Conservation (phyloP, 2,329 filamentous ascomycete genomes). For the Cladobotryum mycophilum region DNA sequence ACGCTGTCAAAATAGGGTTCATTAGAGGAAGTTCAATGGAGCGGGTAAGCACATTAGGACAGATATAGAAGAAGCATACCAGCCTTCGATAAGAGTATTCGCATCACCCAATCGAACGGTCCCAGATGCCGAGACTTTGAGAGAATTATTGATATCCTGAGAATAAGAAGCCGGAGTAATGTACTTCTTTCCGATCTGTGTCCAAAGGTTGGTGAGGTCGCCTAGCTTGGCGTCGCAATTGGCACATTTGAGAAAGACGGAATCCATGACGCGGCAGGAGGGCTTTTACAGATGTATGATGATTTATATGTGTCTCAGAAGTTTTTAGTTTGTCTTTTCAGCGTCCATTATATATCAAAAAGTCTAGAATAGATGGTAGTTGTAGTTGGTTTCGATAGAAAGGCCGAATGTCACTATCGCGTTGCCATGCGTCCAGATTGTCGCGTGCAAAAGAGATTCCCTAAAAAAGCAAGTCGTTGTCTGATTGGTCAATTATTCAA, state of each 20-base stretch:
- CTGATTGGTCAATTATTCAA: too few relatives aligned
- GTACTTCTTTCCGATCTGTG: slow-evolving; percentile 34
- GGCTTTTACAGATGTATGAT: too few relatives aligned
- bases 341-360: too few relatives aligned
- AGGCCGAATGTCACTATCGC: too few relatives aligned
- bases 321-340: too few relatives aligned
- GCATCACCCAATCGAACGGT: slow-evolving; percentile 24
- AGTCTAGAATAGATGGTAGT: too few relatives aligned
- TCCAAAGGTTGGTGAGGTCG: slow-evolving; percentile 32
- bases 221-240: slow-evolving; percentile 26
- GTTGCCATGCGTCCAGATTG: too few relatives aligned
- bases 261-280: slow-evolving; percentile 26
- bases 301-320: too few relatives aligned
- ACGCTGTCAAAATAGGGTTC: slow-evolving; percentile 19
- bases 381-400: too few relatives aligned
- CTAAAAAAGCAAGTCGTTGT: too few relatives aligned
- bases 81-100: slow-evolving; percentile 30
- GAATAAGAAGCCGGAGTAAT: slow-evolving; percentile 29
- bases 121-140: slow-evolving; percentile 16
- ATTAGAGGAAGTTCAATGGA: not conserved
- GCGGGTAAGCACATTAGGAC: not conserved
- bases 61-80: slow-evolving; percentile 19
- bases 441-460: too few relatives aligned
- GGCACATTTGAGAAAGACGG: slow-evolving; percentile 29
- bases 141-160: slow-evolving; percentile 5